A percentile compares a stretch with the other conserved stretches of the same genome.
These are phyloP conservation scores for Dioscorea alata DNA, from an alignment of 106 monocot species.

Conservation along the genomic window DNA sequence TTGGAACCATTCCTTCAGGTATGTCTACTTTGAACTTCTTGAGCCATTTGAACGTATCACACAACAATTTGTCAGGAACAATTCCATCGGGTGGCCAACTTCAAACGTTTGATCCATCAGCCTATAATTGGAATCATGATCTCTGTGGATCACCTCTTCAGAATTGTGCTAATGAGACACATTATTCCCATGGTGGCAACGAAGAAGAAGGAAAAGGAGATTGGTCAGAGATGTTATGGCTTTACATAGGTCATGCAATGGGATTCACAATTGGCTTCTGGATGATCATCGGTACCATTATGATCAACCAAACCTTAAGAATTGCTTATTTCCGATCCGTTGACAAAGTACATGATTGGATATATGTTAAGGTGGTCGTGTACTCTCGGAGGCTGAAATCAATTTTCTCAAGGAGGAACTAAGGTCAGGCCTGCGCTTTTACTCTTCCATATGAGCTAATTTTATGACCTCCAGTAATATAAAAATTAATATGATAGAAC, in stretches of 20 bases:
- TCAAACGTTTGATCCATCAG: conserved; percentile 10
- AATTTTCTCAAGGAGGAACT: background rate
- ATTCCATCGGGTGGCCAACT: conserved; percentile 26
- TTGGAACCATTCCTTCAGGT: conserved; percentile 21
- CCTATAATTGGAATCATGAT: conserved; percentile 15
- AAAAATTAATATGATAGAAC: too few species aligned
- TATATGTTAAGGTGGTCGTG: background rate
- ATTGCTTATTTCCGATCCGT: background rate
- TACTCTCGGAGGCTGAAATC: background rate
- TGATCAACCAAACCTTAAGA: conserved; percentile 4
- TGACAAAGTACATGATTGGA: background rate
- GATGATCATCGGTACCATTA: background rate
- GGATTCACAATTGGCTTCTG: conserved; percentile 2
- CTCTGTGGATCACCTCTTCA: conserved; percentile 24
- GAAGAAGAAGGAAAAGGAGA: background rate
- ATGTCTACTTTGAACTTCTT: conserved; percentile 12
- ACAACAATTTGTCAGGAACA: conserved; percentile 23
- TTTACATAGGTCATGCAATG: conserved; percentile 1
- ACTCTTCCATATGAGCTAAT: background rate
- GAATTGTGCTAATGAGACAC: background rate
- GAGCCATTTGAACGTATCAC: conserved; percentile 22
- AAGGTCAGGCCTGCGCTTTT: background rate
- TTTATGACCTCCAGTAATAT: background rate
- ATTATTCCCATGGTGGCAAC: background rate
- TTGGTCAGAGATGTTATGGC: background rate